These are phyloP conservation scores for Penicillium olsonii DNA, from an alignment of 2,329 filamentous ascomycete genomes.

Conservation along the genomic window DNA sequence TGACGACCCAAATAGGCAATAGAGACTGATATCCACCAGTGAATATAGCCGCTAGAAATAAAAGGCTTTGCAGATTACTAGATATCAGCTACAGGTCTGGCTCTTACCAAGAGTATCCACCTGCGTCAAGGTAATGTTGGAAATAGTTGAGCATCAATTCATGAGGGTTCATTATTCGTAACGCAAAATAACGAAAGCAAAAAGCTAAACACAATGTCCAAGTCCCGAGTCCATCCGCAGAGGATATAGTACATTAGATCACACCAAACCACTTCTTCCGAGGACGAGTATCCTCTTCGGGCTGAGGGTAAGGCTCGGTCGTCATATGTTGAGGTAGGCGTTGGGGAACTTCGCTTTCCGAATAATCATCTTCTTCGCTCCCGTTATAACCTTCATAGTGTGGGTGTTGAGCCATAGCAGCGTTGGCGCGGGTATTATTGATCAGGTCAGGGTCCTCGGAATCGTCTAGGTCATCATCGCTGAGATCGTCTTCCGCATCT, in stretches of 20 bases:
- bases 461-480: slow-evolving; percentile 23
- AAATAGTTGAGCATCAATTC: slow-evolving; percentile 8
- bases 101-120: too few species aligned
- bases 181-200: slow-evolving; percentile 8
- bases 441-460: slow-evolving; percentile 26
- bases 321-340: slow-evolving; percentile 12
- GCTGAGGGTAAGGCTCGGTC: slow-evolving; percentile 2
- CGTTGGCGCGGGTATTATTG: slow-evolving; percentile 28
- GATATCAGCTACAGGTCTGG: too few species aligned
- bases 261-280: slow-evolving; percentile 38
- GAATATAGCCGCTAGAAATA: too few species aligned
- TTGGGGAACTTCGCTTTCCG: slow-evolving; percentile 18
- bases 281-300: slow-evolving; percentile 17
- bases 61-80: too few species aligned
- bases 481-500: slow-evolving; percentile 18
- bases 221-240: background rate
- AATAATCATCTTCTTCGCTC: slow-evolving; percentile 22
- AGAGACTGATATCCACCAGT: too few species aligned
- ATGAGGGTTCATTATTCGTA: background rate
- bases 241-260: slow-evolving; percentile 25
- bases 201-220: slow-evolving; percentile 4
- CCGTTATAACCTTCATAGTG: slow-evolving; percentile 26
- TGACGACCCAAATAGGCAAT: too few species aligned
- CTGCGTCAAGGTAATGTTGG: too few species aligned
- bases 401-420: slow-evolving; percentile 15